These are phyloP conservation scores for Phytopythium aichiense DNA, from an alignment of 352 stramenopile genomes.

Conservation along the genomic window DNA sequence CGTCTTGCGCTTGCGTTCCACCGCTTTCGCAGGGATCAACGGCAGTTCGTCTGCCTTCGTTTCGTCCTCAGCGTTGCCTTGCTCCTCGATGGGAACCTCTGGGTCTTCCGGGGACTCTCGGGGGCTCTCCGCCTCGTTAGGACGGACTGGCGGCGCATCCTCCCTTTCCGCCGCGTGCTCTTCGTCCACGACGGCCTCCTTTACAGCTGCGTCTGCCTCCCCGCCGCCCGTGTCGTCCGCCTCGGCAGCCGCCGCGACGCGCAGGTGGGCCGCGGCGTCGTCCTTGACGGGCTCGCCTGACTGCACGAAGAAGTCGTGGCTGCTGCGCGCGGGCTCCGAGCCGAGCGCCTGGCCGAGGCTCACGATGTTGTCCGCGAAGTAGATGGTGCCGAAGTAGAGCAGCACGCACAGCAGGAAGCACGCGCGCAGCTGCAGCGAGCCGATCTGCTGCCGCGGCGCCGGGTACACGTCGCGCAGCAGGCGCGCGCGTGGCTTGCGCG, in stretches of 20 bases:
- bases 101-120: not conserved
- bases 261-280: slow-evolving; percentile 10
- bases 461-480: not conserved
- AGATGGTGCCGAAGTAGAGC: slow-evolving; percentile 44
- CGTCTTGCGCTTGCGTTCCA: not conserved
- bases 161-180: not conserved
- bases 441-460: slow-evolving; percentile 14
- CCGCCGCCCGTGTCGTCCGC: slow-evolving; percentile 13
- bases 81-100: not conserved
- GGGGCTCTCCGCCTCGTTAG: not conserved
- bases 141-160: not conserved
- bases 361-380: slow-evolving; percentile 49
- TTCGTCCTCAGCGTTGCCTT: not conserved
- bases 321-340: slow-evolving; percentile 18
- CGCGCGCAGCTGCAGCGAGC: slow-evolving; percentile 38
- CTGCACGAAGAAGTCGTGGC: slow-evolving; percentile 31
- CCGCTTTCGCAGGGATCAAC: not conserved
- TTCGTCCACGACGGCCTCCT: not conserved
- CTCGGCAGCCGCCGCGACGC: slow-evolving; percentile 8
- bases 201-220: slow-evolving; percentile 9
- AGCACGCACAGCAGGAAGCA: slow-evolving; percentile 53
- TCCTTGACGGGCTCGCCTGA: slow-evolving; percentile 14
- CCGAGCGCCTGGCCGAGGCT: slow-evolving; percentile 23
- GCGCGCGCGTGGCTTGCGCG: slow-evolving; percentile 15
- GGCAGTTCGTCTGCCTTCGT: not conserved